A percentile compares a stretch with the other conserved stretches of the same genome.
These are phyloP conservation scores for Lichtheimia hyalospora DNA, from an alignment of 371 early-diverging fungal species.

Conservation along the genomic window DNA sequence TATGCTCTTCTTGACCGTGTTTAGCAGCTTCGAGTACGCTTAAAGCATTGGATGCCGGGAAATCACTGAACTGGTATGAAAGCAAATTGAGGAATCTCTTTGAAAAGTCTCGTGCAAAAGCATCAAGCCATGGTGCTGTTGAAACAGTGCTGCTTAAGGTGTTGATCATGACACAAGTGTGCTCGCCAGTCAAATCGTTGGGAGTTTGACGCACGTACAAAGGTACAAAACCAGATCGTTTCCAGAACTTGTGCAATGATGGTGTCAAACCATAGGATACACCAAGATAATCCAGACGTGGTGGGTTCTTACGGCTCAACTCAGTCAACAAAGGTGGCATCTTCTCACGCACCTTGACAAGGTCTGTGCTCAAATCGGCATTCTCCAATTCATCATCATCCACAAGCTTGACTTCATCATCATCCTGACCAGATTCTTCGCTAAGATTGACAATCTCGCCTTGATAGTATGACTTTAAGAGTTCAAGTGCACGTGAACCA, in stretches of 20 bases:
- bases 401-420: constrained; percentile 50
- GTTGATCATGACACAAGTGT: constrained; percentile 95
- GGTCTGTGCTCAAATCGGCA: constrained; percentile 73
- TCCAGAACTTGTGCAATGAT: constrained; percentile 96
- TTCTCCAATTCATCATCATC: constrained; percentile 65
- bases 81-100: constrained; percentile 84
- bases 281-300: constrained; percentile 93
- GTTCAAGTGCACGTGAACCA: constrained; percentile 87
- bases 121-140: constrained; percentile 67
- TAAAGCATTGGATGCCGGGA: constrained; percentile 80
- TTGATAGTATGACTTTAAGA: constrained; percentile 85
- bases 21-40: constrained; percentile 78
- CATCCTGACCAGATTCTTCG: constrained; percentile 55
- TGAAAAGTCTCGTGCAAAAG: constrained; percentile 88
- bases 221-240: constrained; percentile 86
- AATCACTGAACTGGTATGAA: constrained; percentile 87
- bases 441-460: constrained; percentile 73
- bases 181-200: constrained; percentile 98
- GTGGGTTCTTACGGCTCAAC: constrained; percentile 77
- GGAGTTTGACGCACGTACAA: constrained; percentile 96
- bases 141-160: constrained; percentile 63
- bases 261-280: constrained; percentile 96
- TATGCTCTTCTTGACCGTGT: constrained; percentile 32
- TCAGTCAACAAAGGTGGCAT: constrained; percentile 91
- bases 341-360: constrained; percentile 81